Conservation (phyloP, 805 yeast species). For the Candida pini region DNA sequence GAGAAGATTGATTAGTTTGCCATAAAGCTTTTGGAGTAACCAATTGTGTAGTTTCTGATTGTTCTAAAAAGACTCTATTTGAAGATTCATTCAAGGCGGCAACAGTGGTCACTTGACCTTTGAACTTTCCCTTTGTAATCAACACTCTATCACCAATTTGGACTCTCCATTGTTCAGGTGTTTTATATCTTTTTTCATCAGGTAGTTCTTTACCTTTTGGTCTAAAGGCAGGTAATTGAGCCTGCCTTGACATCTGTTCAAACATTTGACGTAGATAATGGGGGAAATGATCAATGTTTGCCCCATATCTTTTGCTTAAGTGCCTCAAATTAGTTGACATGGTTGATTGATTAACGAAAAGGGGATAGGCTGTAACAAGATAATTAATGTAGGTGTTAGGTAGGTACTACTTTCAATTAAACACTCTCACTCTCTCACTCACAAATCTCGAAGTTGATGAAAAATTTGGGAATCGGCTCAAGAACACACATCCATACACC, state of each 20-base stretch:
- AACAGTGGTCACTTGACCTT: constrained; percentile 71
- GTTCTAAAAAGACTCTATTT: constrained; percentile 62
- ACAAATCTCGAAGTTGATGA: too few species aligned
- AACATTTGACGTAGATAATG: constrained; percentile 22
- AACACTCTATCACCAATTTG: constrained; percentile 76
- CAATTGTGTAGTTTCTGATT: constrained; percentile 56
- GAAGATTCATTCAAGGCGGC: constrained; percentile 52
- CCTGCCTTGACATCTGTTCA: constrained; percentile 22
- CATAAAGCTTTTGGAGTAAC: constrained; percentile 71
- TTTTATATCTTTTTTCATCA: constrained; percentile 30
- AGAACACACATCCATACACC: too few species aligned
- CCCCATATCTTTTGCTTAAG: constrained; percentile 27
- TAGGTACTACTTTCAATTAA: too few species aligned
- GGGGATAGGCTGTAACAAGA: not conserved
- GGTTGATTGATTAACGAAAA: not conserved
- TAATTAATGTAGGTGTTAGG: not conserved
- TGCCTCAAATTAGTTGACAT: constrained; percentile 17
- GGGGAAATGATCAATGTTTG: constrained; percentile 27
- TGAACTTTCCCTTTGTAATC: constrained; percentile 60
- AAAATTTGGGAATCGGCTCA: too few species aligned
- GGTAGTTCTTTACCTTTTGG: constrained; percentile 25
- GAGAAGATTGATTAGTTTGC: constrained; percentile 66
- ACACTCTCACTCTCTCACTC: too few species aligned
- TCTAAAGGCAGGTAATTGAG: constrained; percentile 29
- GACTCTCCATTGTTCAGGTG: constrained; percentile 52